A percentile compares a stretch with the other conserved stretches of the same genome.
Evolutionary conservation across 2,329 filamentous ascomycete genomes (phyloP).

Genomic region (Paraconiothyrium brasiliense): DNA sequence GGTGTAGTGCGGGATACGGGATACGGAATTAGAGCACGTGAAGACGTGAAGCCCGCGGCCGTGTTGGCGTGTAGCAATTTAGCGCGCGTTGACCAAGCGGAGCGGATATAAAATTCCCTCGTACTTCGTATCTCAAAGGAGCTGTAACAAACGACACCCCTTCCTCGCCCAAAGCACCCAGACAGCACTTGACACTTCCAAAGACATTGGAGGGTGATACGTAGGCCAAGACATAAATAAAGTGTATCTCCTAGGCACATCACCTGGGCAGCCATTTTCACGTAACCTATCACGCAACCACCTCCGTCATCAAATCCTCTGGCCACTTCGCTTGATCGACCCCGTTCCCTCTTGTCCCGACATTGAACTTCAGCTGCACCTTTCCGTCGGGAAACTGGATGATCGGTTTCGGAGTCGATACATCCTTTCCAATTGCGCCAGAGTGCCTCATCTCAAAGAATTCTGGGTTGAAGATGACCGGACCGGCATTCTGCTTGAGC

Average conservation of each 20-base stretch:
- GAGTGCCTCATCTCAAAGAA: constrained; percentile 60
- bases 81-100: background rate
- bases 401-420: constrained; percentile 57
- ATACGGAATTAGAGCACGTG: constrained; percentile 1
- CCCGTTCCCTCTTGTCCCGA: constrained; percentile 62
- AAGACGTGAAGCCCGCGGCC: background rate
- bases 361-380: constrained; percentile 55
- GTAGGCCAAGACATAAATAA: background rate
- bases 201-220: background rate
- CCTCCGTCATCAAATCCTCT: constrained; percentile 52
- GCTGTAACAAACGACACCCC: too few relatives aligned
- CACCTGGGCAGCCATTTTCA: background rate
- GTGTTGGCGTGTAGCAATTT: background rate
- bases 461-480: constrained; percentile 55
- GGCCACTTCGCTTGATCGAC: constrained; percentile 61
- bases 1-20: background rate
- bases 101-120: background rate
- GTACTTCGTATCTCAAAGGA: too few relatives aligned
- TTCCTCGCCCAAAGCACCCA: background rate
- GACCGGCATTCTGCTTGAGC: constrained; percentile 50
- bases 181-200: background rate
- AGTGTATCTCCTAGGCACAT: too few relatives aligned
- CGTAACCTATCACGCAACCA: constrained; percentile 36
- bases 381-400: constrained; percentile 46
- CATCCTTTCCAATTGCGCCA: constrained; percentile 49